phyloP scores from a whole-genome alignment of 345 rosid genomes.

The Firmiana major region DNA sequence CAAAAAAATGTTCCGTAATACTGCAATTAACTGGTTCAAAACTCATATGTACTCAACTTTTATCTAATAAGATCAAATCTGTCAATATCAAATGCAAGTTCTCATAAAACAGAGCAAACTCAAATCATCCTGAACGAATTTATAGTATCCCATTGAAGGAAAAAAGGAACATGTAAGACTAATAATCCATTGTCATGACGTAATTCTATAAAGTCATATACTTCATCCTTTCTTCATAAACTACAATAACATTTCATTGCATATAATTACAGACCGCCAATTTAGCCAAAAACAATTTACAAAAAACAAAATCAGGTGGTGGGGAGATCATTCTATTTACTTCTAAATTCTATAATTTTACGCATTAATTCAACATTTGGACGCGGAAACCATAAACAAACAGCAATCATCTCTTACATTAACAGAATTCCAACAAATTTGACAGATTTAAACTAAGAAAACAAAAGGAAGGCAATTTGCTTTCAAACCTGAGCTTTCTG shows the following conservation, averaged over 20 bases:
- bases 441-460: neutral
- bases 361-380: neutral
- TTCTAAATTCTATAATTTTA: neutral
- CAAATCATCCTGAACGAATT: neutral
- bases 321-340: neutral
- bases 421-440: neutral
- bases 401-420: neutral
- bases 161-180: neutral
- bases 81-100: neutral
- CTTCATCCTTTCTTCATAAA: neutral
- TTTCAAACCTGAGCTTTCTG: conserved; percentile 60
- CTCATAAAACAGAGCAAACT: neutral
- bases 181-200: neutral
- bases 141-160: neutral
- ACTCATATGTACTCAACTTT: neutral
- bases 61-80: neutral
- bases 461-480: neutral
- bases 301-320: neutral
- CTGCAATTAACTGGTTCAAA: neutral
- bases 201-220: neutral
- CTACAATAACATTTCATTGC: neutral
- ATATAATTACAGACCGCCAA: neutral
- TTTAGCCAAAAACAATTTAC: no score
- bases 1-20: neutral
- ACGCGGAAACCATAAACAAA: neutral